Percentiles rank a stretch among this genome's conserved stretches.
Evolutionary conservation across 2,329 filamentous ascomycete genomes (phyloP).

Genomic region (Penicillium sp.): DNA sequence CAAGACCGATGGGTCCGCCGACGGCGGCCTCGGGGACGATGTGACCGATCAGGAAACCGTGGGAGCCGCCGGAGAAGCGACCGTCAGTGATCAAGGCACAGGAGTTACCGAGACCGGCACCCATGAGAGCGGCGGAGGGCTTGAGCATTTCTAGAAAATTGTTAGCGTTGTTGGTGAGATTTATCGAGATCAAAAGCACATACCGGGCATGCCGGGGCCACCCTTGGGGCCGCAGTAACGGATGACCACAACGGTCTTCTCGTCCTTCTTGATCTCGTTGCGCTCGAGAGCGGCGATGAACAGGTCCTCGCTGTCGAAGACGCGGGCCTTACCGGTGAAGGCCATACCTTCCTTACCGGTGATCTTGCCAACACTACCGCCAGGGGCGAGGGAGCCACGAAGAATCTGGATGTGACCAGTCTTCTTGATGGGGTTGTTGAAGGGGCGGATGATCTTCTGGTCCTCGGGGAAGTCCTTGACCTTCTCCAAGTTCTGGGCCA

Average conservation of each 20-base stretch:
- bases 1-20: constrained; percentile 80
- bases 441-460: constrained; percentile 69
- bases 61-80: constrained; percentile 79
- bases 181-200: constrained; percentile 6
- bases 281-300: constrained; percentile 69
- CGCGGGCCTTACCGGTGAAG: constrained; percentile 70
- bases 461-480: constrained; percentile 66
- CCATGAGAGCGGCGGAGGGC: constrained; percentile 72
- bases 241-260: constrained; percentile 76
- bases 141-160: constrained; percentile 68
- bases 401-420: constrained; percentile 76
- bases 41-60: constrained; percentile 91
- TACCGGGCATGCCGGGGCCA: constrained; percentile 67
- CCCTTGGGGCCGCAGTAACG: constrained; percentile 74
- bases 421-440: constrained; percentile 68
- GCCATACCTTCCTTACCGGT: constrained; percentile 72
- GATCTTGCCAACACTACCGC: constrained; percentile 73
- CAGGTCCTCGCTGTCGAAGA: constrained; percentile 69
- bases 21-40: constrained; percentile 85
- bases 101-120: constrained; percentile 68
- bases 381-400: constrained; percentile 68
- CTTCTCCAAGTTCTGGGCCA: constrained; percentile 61
- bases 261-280: constrained; percentile 71
- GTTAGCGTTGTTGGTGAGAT: constrained; percentile 53
- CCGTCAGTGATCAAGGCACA: constrained; percentile 78